Evolutionary conservation across 1,284 basidiomycete genomes (phyloP), one percentile per base, ranked within the genome.

Genomic region (Termitomyces sp.): DNA sequence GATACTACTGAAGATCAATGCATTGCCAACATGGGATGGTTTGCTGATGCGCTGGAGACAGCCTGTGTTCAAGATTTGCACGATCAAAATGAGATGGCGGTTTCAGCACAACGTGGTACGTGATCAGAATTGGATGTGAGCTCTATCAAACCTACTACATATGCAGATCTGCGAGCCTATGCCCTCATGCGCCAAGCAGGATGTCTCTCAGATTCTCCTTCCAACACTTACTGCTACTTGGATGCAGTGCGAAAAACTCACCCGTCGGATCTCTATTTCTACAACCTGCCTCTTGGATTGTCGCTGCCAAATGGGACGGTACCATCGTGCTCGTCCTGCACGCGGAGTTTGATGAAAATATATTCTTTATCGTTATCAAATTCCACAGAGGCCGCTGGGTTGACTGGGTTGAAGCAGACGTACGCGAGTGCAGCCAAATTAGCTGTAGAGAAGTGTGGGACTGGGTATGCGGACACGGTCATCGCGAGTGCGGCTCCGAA

Each of bases 221-320:
- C 79, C 30, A 75, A 81, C 58, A 68, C 79, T 0, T 91, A 88
- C 68, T 91, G 88, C 69, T 90, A 81, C 68, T 50, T 88, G 51
- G 73, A 80, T 54, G 86, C 88, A 26, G 77, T 78, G 6, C 71
- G 66, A 37, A 72, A 71, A 55, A 30, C 72, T 4, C 78, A 79
- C 55, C 77, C 84, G 0, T 74, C 80, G 8, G 85, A 86, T 63
- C 64, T 82, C 13, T 88, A 82, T 69, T 79, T 81, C 63, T 91
- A 87, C 70, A 66, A 72, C 38, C 71, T 90, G 5, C 81, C 83
- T 1, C 74, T 83, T 8, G 84, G 83, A 9, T 67, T 71, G 14
- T 52, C 60, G 9, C 68, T 87, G 1, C 81, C 82, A 8, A 68
- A 72, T 50, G 65, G 66, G 18, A 72, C 77, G 13, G 64, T 60